phyloP scores from a whole-genome alignment of 352 stramenopile species.

The Phytophthora podocarpi region DNA sequence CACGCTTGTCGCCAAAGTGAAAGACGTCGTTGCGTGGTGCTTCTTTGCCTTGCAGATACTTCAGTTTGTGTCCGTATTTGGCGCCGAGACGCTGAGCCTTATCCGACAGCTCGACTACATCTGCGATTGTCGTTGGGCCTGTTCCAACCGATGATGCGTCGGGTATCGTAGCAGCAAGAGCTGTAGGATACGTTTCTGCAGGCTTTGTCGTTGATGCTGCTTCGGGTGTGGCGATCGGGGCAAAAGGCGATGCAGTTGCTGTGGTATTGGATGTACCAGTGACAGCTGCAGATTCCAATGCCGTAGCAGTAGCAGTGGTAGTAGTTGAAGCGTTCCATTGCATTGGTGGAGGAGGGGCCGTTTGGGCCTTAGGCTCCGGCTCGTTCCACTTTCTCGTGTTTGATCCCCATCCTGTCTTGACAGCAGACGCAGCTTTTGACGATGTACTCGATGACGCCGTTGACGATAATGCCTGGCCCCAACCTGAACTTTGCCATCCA shows the following conservation, averaged over 20 bases:
- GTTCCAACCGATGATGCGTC: not conserved
- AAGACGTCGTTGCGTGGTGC: slow-evolving; percentile 62
- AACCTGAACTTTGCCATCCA: slow-evolving; percentile 33
- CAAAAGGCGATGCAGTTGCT: not conserved
- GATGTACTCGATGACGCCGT: slow-evolving; percentile 38
- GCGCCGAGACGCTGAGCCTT: slow-evolving; percentile 70
- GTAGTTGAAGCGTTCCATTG: slow-evolving; percentile 11
- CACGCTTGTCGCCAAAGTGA: slow-evolving; percentile 52
- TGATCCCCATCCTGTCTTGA: slow-evolving; percentile 37
- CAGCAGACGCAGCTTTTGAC: slow-evolving; percentile 28
- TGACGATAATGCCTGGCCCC: slow-evolving; percentile 32
- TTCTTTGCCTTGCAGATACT: slow-evolving; percentile 77
- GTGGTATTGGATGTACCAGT: not conserved
- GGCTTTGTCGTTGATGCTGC: slow-evolving; percentile 2
- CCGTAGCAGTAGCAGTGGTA: not conserved
- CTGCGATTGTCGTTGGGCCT: slow-evolving; percentile 1
- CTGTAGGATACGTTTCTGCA: slow-evolving; percentile 9
- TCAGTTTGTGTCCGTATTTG: slow-evolving; percentile 81
- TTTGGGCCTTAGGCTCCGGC: slow-evolving; percentile 18
- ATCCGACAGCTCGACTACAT: slow-evolving; percentile 50
- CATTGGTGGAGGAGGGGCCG: not conserved
- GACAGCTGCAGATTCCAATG: not conserved
- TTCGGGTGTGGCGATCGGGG: not conserved
- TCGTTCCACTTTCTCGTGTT: slow-evolving; percentile 44
- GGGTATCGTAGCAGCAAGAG: slow-evolving; percentile 7